A percentile compares a stretch with the other conserved stretches of the same genome.
These are phyloP conservation scores for Fusarium camptoceras DNA, from an alignment of 2,329 filamentous ascomycete species.

Conservation along the genomic window DNA sequence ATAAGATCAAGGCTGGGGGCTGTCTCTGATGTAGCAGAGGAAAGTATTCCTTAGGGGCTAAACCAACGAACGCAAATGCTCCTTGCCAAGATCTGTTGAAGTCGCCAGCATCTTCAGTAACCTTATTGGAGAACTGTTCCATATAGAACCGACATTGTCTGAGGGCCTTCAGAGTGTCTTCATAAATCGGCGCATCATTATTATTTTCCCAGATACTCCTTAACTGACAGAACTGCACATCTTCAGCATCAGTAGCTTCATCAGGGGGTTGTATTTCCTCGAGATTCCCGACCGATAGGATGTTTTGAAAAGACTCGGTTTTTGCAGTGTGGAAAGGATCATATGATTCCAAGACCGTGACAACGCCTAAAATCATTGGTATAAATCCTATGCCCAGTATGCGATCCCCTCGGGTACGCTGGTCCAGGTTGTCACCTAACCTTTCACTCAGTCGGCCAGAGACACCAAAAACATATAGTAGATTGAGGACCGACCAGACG, in stretches of 20 bases:
- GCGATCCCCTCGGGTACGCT: not conserved
- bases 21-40: constrained; percentile 3
- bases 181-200: constrained; percentile 1
- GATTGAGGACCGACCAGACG: constrained; percentile 5
- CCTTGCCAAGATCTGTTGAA: constrained; percentile 3
- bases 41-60: not conserved
- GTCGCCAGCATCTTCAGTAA: too few relatives aligned
- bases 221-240: not conserved
- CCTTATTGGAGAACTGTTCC: not conserved
- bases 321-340: not conserved
- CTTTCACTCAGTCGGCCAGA: constrained; percentile 8
- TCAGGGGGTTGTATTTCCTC: fast-evolving
- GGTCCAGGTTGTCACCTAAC: not conserved
- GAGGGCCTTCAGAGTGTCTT: not conserved
- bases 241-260: too few relatives aligned
- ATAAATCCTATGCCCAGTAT: constrained; percentile 2
- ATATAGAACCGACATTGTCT: constrained; percentile 9
- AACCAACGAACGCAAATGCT: not conserved
- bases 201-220: not conserved
- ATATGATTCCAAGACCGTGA: not conserved
- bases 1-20: not conserved
- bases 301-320: too few relatives aligned
- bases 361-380: constrained; percentile 3
- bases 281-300: too few relatives aligned
- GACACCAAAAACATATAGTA: constrained; percentile 1